Conservation (phyloP, 345 rosid genomes). For the Limnanthes douglasii region DNA sequence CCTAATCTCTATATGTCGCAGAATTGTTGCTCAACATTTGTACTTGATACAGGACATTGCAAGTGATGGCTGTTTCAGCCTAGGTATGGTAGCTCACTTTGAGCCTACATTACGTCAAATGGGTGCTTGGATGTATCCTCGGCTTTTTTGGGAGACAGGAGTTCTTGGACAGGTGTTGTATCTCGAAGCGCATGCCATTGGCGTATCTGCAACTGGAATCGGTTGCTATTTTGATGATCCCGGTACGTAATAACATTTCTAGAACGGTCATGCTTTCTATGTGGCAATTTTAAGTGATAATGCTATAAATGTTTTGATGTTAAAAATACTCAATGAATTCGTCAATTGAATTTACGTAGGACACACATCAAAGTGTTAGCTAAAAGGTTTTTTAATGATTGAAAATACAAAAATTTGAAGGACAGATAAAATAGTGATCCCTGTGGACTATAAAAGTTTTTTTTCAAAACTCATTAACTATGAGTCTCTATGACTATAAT, state of each 20-base stretch:
- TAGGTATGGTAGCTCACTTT: conserved; percentile 76
- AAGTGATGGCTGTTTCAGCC: conserved; percentile 86
- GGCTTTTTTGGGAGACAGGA: conserved; percentile 90
- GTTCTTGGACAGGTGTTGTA: conserved; percentile 77
- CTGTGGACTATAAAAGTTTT: no score
- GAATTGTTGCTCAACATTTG: conserved; percentile 1
- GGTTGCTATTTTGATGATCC: conserved; percentile 95
- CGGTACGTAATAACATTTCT: conserved; percentile 15
- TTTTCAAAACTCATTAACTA: no score
- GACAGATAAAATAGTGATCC: not conserved
- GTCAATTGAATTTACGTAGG: no score
- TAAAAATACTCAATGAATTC: not conserved
- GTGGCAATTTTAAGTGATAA: not conserved
- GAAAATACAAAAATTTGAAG: no score
- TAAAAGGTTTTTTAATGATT: no score
- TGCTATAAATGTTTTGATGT: not conserved
- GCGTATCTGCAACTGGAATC: conserved; percentile 83
- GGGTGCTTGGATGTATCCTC: conserved; percentile 79
- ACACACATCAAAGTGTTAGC: no score
- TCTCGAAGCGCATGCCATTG: conserved; percentile 86
- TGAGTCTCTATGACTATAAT: no score
- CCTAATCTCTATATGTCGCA: no score
- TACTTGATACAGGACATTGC: conserved; percentile 58
- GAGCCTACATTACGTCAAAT: conserved; percentile 37
- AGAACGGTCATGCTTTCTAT: not conserved